A percentile compares a stretch with the other conserved stretches of the same genome.
Evolutionary conservation across 176 grass and related monocot species (phyloP).

Genomic region (Raddia guianensis): DNA sequence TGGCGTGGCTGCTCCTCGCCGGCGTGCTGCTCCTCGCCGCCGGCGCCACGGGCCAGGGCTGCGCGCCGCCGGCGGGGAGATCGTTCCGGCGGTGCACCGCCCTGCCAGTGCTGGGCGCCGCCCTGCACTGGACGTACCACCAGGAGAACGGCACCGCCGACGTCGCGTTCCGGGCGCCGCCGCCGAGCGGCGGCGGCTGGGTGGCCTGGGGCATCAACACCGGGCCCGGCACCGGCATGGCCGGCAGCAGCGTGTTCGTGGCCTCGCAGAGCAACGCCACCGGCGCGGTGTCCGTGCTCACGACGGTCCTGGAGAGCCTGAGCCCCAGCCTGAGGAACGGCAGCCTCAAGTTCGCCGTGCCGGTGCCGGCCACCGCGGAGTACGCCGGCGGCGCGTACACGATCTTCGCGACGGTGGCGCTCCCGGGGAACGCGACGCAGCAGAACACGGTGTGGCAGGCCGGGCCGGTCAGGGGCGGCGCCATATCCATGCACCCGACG

Average conservation of each 20-base stretch:
- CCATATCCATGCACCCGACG: slow-evolving; percentile 37
- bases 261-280: slow-evolving; percentile 42
- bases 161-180: slow-evolving; percentile 68
- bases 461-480: slow-evolving; percentile 36
- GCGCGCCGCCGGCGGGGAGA: slow-evolving; percentile 23
- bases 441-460: slow-evolving; percentile 85
- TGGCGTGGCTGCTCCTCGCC: slow-evolving; percentile 20
- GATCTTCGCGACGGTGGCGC: slow-evolving; percentile 62
- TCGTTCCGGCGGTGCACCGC: slow-evolving; percentile 53
- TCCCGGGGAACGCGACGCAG: slow-evolving; percentile 54
- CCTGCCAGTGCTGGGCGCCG: slow-evolving; percentile 59
- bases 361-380: slow-evolving; percentile 43
- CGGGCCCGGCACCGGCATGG: slow-evolving; percentile 36
- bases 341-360: slow-evolving; percentile 60
- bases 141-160: slow-evolving; percentile 52
- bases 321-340: slow-evolving; percentile 45
- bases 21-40: background rate
- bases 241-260: slow-evolving; percentile 65
- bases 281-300: slow-evolving; percentile 44
- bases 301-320: slow-evolving; percentile 33
- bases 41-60: slow-evolving; percentile 32
- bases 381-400: slow-evolving; percentile 64
- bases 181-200: slow-evolving; percentile 44
- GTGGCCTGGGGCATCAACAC: slow-evolving; percentile 92
- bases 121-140: slow-evolving; percentile 81